phyloP scores from a whole-genome alignment of 192 early-diverging fungal genomes.

The Gigaspora rosea region DNA sequence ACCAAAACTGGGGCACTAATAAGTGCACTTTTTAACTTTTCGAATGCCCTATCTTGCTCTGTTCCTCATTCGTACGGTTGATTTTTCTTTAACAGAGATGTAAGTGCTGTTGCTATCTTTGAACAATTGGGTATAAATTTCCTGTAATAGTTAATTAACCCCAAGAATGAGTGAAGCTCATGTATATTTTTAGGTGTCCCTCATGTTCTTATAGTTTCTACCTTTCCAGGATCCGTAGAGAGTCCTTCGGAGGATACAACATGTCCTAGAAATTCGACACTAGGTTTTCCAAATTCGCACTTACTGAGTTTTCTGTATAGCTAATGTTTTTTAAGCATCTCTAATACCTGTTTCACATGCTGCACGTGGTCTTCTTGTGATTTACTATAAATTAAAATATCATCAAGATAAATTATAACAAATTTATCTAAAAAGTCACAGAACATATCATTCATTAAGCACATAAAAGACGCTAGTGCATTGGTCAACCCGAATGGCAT shows the following conservation, averaged over 20 bases:
- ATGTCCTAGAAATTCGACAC: slow-evolving; percentile 41
- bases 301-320: slow-evolving; percentile 32
- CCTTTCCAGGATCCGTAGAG: slow-evolving; percentile 29
- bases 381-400: slow-evolving; percentile 44
- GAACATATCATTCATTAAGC: slow-evolving; percentile 49
- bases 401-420: too few species aligned
- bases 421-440: slow-evolving; percentile 35
- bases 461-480: slow-evolving; percentile 58
- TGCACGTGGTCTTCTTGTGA: slow-evolving; percentile 36
- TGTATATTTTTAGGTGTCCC: too few species aligned
- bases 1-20: too few species aligned
- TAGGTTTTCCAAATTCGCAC: slow-evolving; percentile 34
- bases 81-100: slow-evolving; percentile 35
- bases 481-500: too few species aligned
- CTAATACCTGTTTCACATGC: slow-evolving; percentile 34
- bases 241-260: slow-evolving; percentile 31
- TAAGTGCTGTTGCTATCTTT: slow-evolving; percentile 33
- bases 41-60: slow-evolving; percentile 27
- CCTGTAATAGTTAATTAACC: slow-evolving; percentile 41
- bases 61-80: slow-evolving; percentile 27
- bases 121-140: slow-evolving; percentile 41
- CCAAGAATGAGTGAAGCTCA: slow-evolving; percentile 40
- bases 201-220: slow-evolving; percentile 31
- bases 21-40: slow-evolving; percentile 29
- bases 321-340: slow-evolving; percentile 15